phyloP scores from a whole-genome alignment of 2,329 filamentous ascomycete species.

The Pseudogymnoascus sp. region DNA sequence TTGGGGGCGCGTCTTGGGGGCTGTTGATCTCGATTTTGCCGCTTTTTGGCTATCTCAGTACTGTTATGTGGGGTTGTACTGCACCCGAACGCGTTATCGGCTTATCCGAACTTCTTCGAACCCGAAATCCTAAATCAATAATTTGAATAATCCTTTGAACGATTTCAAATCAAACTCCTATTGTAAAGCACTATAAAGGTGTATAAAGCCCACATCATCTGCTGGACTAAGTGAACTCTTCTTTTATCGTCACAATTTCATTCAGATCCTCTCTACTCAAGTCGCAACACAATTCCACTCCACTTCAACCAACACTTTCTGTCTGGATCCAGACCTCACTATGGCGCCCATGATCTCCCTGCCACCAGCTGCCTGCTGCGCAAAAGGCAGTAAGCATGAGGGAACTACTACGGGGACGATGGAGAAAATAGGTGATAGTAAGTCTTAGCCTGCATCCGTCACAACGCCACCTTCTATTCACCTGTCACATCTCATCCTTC shows the following conservation, averaged over 20 bases:
- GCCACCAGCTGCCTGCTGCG: conserved; percentile 9
- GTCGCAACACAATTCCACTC: too few relatives aligned
- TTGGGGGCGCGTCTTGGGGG: neutral
- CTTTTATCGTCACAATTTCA: neutral
- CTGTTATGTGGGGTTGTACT: too few relatives aligned
- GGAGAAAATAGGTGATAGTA: conserved; percentile 13
- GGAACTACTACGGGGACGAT: conserved; percentile 1
- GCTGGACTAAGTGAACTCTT: neutral
- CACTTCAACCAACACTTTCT: neutral
- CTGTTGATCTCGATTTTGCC: neutral
- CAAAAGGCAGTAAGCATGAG: conserved; percentile 5
- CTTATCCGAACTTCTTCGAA: neutral
- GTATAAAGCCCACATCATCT: neutral
- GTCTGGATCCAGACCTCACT: neutral
- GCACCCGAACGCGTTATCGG: neutral
- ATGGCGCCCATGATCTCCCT: neutral
- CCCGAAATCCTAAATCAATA: neutral
- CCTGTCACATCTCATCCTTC: neutral
- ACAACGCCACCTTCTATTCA: neutral
- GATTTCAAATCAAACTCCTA: neutral
- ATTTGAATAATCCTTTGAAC: neutral
- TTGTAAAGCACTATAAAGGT: too few relatives aligned
- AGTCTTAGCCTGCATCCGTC: conserved; percentile 3
- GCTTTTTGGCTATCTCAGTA: too few relatives aligned
- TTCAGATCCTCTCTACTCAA: neutral